Percentiles rank a stretch among this genome's conserved stretches.
phyloP scores from a whole-genome alignment of 2,329 filamentous ascomycete genomes.

The Metarhizium humberi region DNA sequence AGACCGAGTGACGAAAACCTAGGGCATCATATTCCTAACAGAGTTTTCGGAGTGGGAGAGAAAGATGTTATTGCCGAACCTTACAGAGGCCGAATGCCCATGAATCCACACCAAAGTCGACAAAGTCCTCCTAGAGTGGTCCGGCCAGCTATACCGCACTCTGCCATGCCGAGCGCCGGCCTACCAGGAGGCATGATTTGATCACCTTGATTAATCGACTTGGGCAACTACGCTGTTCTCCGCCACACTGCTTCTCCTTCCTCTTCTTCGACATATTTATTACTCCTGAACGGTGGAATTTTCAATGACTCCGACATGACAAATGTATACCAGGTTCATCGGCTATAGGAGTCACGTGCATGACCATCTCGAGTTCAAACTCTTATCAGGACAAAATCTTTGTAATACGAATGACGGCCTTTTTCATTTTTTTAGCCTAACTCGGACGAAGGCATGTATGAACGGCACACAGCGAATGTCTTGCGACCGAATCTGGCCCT shows the following conservation, averaged over 20 bases:
- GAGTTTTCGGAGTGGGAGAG: not conserved
- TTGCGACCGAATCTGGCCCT: not conserved
- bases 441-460: not conserved
- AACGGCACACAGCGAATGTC: not conserved
- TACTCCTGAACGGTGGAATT: not conserved
- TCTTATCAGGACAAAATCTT: not conserved
- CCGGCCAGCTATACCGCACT: constrained; percentile 5
- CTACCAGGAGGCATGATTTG: constrained; percentile 38
- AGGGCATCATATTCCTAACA: not conserved
- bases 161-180: constrained; percentile 18
- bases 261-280: not conserved
- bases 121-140: constrained; percentile 1
- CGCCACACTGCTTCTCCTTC: not conserved
- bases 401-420: constrained; percentile 8
- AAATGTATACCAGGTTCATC: not conserved
- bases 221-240: not conserved
- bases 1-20: constrained; percentile 25
- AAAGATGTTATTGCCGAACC: not conserved
- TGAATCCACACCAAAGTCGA: not conserved
- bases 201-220: constrained; percentile 4
- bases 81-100: constrained; percentile 1
- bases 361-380: not conserved
- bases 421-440: not conserved
- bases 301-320: not conserved
- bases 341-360: not conserved